These are phyloP conservation scores for Gaeumannomyces tritici DNA, from an alignment of 2,329 filamentous ascomycete genomes.

Conservation along the genomic window DNA sequence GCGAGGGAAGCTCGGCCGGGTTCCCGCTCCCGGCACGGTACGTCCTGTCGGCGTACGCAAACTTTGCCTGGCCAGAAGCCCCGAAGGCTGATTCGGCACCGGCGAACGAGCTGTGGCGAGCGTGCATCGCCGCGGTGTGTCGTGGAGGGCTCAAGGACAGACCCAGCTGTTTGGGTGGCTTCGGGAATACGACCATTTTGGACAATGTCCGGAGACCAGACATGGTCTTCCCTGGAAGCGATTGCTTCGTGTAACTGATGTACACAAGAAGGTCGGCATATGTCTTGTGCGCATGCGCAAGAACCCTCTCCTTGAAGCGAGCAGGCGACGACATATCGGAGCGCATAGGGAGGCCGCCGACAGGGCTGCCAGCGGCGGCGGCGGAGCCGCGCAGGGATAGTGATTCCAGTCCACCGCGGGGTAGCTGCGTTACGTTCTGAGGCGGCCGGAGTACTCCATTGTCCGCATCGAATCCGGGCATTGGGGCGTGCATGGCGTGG, in stretches of 20 bases:
- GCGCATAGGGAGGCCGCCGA: slow-evolving; percentile 2
- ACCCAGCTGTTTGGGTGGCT: slow-evolving; percentile 29
- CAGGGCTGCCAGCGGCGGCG: slow-evolving; percentile 4
- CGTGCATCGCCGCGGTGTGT: background rate
- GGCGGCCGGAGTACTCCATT: background rate
- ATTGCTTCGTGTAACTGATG: slow-evolving; percentile 50
- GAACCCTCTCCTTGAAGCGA: slow-evolving; percentile 56
- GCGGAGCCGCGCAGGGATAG: slow-evolving; percentile 13
- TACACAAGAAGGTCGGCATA: slow-evolving; percentile 63
- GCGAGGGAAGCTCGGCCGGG: slow-evolving; percentile 19
- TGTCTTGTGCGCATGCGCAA: slow-evolving; percentile 61
- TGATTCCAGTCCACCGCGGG: slow-evolving; percentile 15
- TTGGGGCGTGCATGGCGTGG: background rate
- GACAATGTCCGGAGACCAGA: slow-evolving; percentile 27
- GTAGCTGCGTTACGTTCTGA: slow-evolving; percentile 13
- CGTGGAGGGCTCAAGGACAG: slow-evolving; percentile 6
- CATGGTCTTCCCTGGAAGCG: slow-evolving; percentile 26
- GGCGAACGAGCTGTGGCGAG: background rate
- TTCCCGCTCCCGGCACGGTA: slow-evolving; percentile 4
- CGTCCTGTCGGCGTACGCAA: slow-evolving; percentile 4
- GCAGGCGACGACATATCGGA: slow-evolving; percentile 19
- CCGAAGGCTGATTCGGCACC: background rate
- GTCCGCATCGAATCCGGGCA: background rate
- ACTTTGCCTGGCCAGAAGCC: background rate
- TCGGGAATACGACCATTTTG: slow-evolving; percentile 46